Evolutionary conservation across 2,329 filamentous ascomycete genomes (phyloP).

Genomic region (Nannizziopsis barbatae): DNA sequence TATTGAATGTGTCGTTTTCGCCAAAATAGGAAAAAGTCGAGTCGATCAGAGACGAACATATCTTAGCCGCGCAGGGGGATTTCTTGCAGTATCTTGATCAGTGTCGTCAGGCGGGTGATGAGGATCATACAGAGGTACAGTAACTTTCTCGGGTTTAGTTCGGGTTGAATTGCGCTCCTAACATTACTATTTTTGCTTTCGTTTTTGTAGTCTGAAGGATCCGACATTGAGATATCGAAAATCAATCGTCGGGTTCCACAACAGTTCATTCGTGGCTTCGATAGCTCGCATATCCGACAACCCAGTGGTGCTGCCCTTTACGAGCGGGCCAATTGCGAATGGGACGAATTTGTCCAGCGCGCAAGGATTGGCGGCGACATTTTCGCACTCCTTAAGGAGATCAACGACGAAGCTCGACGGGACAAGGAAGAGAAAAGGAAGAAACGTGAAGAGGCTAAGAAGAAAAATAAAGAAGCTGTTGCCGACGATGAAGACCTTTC

Average conservation of each 20-base stretch:
- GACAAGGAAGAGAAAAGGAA: constrained; percentile 12
- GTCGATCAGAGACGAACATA: constrained; percentile 29
- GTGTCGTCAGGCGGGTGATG: constrained; percentile 31
- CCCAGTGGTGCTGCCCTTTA: constrained; percentile 27
- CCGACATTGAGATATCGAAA: constrained; percentile 12
- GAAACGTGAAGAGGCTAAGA: constrained; percentile 10
- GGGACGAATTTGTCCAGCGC: constrained; percentile 34
- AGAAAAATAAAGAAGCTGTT: constrained; percentile 8
- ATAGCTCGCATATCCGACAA: constrained; percentile 27
- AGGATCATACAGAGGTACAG: constrained; percentile 33
- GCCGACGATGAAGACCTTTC: constrained; percentile 3
- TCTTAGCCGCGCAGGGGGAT: constrained; percentile 31
- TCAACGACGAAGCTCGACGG: constrained; percentile 21
- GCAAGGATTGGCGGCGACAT: constrained; percentile 30
- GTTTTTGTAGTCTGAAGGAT: constrained; percentile 13
- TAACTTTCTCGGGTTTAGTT: constrained; percentile 6
- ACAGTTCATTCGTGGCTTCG: constrained; percentile 21
- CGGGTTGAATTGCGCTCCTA: constrained; percentile 4
- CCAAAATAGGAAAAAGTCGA: constrained; percentile 19
- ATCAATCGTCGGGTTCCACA: constrained; percentile 3
- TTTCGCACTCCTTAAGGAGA: constrained; percentile 31
- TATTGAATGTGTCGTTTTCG: neutral
- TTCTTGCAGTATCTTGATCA: constrained; percentile 32
- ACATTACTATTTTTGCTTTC: neutral
- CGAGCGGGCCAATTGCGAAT: constrained; percentile 27